A percentile compares a stretch with the other conserved stretches of the same genome.
phyloP scores from a whole-genome alignment of 2,329 filamentous ascomycete species.

The Botryotinia convoluta region DNA sequence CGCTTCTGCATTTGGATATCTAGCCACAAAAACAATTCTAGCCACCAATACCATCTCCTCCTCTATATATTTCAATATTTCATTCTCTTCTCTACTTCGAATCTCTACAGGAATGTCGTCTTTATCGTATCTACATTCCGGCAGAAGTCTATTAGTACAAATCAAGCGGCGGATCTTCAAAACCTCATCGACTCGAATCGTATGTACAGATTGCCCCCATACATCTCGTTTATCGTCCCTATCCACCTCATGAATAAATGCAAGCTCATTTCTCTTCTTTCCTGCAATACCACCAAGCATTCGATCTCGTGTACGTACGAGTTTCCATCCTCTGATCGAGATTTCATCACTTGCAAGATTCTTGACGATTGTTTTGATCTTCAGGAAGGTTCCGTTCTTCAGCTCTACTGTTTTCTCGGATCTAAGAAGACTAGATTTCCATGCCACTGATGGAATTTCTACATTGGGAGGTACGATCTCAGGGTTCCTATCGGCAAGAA shows the following conservation, averaged over 20 bases:
- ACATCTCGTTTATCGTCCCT: slow-evolving; percentile 37
- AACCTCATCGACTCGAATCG: slow-evolving; percentile 43
- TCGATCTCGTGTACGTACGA: slow-evolving; percentile 40
- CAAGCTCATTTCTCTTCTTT: slow-evolving; percentile 45
- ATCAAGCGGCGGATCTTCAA: slow-evolving; percentile 44
- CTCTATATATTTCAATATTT: background rate
- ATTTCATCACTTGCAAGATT: slow-evolving; percentile 26
- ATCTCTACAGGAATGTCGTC: slow-evolving; percentile 21
- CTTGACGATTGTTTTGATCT: slow-evolving; percentile 35
- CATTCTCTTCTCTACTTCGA: background rate
- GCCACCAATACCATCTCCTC: slow-evolving; percentile 18
- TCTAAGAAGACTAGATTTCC: slow-evolving; percentile 28
- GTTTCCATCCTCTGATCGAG: slow-evolving; percentile 43
- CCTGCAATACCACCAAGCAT: slow-evolving; percentile 35
- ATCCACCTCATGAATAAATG: slow-evolving; percentile 42
- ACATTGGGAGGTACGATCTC: slow-evolving; percentile 26
- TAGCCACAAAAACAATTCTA: slow-evolving; percentile 15
- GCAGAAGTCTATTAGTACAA: slow-evolving; percentile 54
- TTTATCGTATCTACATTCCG: slow-evolving; percentile 30
- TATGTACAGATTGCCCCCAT: slow-evolving; percentile 42
- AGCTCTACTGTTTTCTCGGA: slow-evolving; percentile 29
- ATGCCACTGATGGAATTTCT: slow-evolving; percentile 39
- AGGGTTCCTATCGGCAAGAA: slow-evolving; percentile 28
- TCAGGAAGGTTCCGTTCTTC: slow-evolving; percentile 40
- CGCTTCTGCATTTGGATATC: slow-evolving; percentile 2